Evolutionary conservation across 2,329 filamentous ascomycete genomes (phyloP).

Genomic region (Fusarium sp.): DNA sequence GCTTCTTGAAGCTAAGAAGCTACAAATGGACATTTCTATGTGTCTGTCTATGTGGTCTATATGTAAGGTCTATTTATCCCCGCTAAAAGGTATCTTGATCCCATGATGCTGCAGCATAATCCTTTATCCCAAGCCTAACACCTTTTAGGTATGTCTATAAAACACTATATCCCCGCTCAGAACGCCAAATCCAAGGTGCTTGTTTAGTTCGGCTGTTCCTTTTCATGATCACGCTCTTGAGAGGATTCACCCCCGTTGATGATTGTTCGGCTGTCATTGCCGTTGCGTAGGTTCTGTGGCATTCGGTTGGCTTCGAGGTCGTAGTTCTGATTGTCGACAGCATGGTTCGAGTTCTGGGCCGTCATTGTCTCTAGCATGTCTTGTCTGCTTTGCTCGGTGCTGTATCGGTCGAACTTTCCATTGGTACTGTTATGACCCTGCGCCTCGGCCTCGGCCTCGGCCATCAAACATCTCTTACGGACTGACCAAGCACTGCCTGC

Average conservation of each 20-base stretch:
- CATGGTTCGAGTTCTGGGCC: too few relatives aligned
- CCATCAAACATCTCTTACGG: slow-evolving; percentile 30
- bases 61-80: too few relatives aligned
- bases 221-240: neutral
- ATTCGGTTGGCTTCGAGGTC: slow-evolving; percentile 2
- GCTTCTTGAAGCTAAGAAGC: too few relatives aligned
- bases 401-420: neutral
- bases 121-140: too few relatives aligned
- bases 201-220: neutral
- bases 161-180: too few relatives aligned
- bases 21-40: too few relatives aligned
- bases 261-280: slow-evolving; percentile 1
- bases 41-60: too few relatives aligned
- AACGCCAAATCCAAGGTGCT: too few relatives aligned
- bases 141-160: too few relatives aligned
- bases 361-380: neutral
- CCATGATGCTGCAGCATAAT: too few relatives aligned
- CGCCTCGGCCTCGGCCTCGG: slow-evolving; percentile 4
- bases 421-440: neutral
- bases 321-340: neutral
- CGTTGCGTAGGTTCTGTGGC: neutral
- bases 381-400: neutral
- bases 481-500: slow-evolving; percentile 29
- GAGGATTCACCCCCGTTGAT: neutral
- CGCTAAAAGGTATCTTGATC: too few relatives aligned